These are phyloP conservation scores for Fomitiporia mediterranea DNA, from an alignment of 1,284 basidiomycete genomes.

Conservation along the genomic window DNA sequence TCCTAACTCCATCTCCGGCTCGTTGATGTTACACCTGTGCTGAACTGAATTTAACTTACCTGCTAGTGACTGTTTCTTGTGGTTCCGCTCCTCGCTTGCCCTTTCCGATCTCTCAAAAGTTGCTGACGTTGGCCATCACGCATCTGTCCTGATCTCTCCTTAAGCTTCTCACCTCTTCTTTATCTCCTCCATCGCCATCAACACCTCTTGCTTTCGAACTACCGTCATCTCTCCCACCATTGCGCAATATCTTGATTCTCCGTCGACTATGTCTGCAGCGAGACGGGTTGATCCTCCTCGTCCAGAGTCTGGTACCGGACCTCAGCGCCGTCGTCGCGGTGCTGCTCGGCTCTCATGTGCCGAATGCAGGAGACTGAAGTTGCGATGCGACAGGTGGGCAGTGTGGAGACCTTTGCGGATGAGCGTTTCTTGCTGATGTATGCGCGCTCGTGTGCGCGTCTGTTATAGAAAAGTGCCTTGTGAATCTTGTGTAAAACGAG, in stretches of 20 bases:
- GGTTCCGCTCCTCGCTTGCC: no score
- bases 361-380: constrained; percentile 73
- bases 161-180: background rate
- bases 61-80: no score
- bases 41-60: no score
- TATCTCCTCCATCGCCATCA: background rate
- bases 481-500: constrained; percentile 43
- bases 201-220: background rate
- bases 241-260: background rate
- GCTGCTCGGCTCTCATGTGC: constrained; percentile 72
- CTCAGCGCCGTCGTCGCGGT: constrained; percentile 41
- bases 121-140: background rate
- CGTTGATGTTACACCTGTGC: no score
- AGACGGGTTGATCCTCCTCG: background rate
- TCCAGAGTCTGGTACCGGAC: constrained; percentile 2
- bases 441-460: background rate
- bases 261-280: constrained; percentile 9
- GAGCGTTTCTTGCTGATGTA: background rate
- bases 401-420: constrained; percentile 28
- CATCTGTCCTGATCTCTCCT: background rate
- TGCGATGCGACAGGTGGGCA: constrained; percentile 68
- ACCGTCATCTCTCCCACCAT: background rate
- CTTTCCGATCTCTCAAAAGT: no score
- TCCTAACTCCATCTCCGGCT: no score
- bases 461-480: constrained; percentile 27